A percentile compares a stretch with the other conserved stretches of the same genome.
Evolutionary conservation across 345 rosid genomes (phyloP).

Genomic region (Salix suchowensis): DNA sequence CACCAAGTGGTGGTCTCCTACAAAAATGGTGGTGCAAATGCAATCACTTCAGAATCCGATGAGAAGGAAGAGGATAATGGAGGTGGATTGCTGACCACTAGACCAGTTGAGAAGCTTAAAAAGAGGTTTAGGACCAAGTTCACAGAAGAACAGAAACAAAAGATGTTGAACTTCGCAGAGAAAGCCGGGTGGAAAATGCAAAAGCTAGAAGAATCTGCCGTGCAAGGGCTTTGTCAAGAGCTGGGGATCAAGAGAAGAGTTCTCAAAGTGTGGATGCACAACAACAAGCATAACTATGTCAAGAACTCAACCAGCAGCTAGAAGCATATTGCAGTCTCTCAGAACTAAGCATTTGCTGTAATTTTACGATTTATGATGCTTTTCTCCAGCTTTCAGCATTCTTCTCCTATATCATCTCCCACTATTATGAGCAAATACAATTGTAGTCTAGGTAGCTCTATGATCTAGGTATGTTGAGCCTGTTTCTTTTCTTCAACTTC

Average conservation of each 20-base stretch:
- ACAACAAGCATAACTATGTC: constrained; percentile 44
- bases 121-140: constrained; percentile 74
- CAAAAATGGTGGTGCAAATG: constrained; percentile 4
- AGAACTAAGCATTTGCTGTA: background rate
- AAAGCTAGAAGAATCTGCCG: constrained; percentile 42
- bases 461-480: background rate
- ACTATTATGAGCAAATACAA: too few relatives aligned
- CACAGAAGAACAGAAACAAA: constrained; percentile 54
- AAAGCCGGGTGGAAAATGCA: constrained; percentile 55
- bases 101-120: constrained; percentile 18
- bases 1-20: constrained; percentile 13
- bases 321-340: background rate
- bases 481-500: background rate
- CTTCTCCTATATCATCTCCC: too few relatives aligned
- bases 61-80: constrained; percentile 33
- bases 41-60: constrained; percentile 27
- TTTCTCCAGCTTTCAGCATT: background rate
- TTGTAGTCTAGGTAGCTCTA: too few relatives aligned
- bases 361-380: background rate
- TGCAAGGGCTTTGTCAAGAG: constrained; percentile 53
- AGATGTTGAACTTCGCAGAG: constrained; percentile 57
- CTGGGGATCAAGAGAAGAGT: constrained; percentile 51
- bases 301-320: constrained; percentile 1
- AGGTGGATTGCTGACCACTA: constrained; percentile 3
- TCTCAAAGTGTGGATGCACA: constrained; percentile 81